These are phyloP conservation scores for Penicillium mononematosum DNA, from an alignment of 495 filamentous ascomycete species.

Conservation along the genomic window DNA sequence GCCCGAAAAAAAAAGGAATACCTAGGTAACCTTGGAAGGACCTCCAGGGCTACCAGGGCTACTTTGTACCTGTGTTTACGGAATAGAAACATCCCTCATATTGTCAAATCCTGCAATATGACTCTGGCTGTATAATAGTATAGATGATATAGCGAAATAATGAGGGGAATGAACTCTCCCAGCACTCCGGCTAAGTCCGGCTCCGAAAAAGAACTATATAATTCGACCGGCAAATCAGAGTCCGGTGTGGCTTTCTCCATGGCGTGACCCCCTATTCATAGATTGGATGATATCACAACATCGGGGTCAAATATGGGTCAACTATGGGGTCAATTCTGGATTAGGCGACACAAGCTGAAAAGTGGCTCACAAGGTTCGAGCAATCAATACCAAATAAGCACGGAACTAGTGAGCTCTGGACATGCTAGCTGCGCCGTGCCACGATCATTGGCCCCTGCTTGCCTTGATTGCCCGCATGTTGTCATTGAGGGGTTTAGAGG, in stretches of 20 bases:
- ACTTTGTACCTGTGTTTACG: background rate
- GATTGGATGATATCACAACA: background rate
- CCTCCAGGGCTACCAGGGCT: no score
- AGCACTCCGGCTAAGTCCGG: constrained; percentile 2
- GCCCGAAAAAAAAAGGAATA: background rate
- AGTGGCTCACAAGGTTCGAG: constrained; percentile 6
- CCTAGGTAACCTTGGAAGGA: no score
- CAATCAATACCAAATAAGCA: constrained; percentile 5
- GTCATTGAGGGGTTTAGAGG: constrained; percentile 7
- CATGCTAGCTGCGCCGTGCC: constrained; percentile 2
- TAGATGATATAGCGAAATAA: background rate
- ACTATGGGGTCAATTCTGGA: background rate
- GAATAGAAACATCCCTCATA: background rate
- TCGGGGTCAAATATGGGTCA: background rate
- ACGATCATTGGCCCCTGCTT: constrained; percentile 4
- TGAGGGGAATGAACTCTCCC: background rate
- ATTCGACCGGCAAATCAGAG: constrained; percentile 5
- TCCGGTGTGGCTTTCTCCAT: background rate
- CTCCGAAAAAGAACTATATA: background rate
- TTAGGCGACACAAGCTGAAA: constrained; percentile 2
- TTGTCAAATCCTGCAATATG: background rate
- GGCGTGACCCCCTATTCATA: background rate
- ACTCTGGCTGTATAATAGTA: background rate
- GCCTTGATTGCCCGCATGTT: background rate
- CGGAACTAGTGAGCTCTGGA: background rate